Conservation (phyloP, 1,284 basidiomycete species). For the Schizophyllum commune region DNA sequence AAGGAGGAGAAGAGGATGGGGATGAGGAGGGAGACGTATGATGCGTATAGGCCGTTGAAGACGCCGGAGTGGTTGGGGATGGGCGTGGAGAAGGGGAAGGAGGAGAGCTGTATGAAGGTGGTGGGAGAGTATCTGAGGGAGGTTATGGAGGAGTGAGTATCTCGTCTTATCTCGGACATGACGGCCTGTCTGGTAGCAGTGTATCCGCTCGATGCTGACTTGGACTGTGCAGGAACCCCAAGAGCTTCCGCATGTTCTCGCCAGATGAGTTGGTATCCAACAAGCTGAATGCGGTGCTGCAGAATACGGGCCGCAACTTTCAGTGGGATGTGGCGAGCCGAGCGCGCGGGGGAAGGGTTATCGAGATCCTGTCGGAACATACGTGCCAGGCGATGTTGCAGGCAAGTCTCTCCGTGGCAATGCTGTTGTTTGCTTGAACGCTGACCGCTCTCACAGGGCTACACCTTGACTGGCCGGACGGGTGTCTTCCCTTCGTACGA, state of each 20-base stretch:
- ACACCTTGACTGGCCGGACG: constrained; percentile 75
- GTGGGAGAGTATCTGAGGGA: constrained; percentile 53
- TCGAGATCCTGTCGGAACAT: constrained; percentile 86
- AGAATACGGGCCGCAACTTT: constrained; percentile 63
- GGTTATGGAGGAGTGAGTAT: constrained; percentile 46
- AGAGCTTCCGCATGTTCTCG: constrained; percentile 81
- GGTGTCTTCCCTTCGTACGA: constrained; percentile 87
- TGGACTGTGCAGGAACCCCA: constrained; percentile 47
- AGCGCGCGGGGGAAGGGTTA: constrained; percentile 66
- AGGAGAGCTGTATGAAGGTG: constrained; percentile 75
- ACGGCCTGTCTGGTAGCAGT: too few species aligned
- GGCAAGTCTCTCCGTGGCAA: too few species aligned
- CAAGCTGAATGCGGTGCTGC: constrained; percentile 76
- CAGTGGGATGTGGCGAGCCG: constrained; percentile 73
- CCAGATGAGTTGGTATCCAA: constrained; percentile 88
- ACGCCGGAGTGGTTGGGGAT: constrained; percentile 62
- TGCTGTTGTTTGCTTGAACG: too few species aligned
- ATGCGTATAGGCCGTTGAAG: constrained; percentile 50
- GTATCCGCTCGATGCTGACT: constrained; percentile 1
- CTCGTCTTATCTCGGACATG: too few species aligned
- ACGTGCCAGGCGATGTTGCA: constrained; percentile 85
- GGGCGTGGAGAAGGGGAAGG: constrained; percentile 42
- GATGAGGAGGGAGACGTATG: constrained; percentile 59
- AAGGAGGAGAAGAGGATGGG: constrained; percentile 51
- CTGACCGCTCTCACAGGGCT: constrained; percentile 34